Base-by-base conservation (phyloP, 2,329 filamentous ascomycete genomes). In the Chrysoporthe deuterocubensis region DNA sequence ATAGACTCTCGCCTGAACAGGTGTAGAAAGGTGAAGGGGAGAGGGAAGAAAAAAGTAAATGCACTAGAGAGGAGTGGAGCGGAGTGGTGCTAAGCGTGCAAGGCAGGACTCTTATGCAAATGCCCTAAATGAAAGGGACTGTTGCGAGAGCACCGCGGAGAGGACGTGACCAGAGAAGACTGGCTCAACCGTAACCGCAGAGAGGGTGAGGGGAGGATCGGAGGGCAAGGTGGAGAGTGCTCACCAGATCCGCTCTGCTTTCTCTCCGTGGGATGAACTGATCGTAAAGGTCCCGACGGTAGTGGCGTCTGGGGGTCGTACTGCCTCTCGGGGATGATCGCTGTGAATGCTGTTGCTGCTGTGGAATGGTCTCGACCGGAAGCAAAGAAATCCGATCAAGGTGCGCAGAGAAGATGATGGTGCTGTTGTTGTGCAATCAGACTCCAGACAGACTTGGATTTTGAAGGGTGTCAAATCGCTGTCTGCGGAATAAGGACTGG, bases 161-260 rank as follows among this genome's bases (percentile, higher is more conserved):
- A 21, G 11, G 4, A 52, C 26, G 50, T 32, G 50, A 54, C 2
- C 37, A 40, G 37, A 40, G 37, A 40, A 40, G 37, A 40, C 9
- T 5, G 37, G 37, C 37, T 40, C 37, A 40, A 40, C 37, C 37
- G 37, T 40, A 40, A 7, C 37, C 37, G 37, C 37, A 40, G 37
- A 9, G 9, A 40, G 37, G 37, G 37, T 9, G 9, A 40, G 9
- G 37, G 37, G 37, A 9, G 37, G 37, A 9, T 5, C 6, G 37
- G 37, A 9, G 37, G 37, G 37, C 6, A 26, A 61, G 11, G n/a
- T 3, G 11, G 14, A 57, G 6, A 48, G 16, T 56, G 65, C 68
- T 68, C 62, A 70, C 66, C 62, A 66, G 50, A 44, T 21, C 67
- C 48, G 68, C 54, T 66, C 43, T 65, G 11, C 50, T 65, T 21